Conservation (phyloP, 345 rosid species). For the Citrus medica region DNA sequence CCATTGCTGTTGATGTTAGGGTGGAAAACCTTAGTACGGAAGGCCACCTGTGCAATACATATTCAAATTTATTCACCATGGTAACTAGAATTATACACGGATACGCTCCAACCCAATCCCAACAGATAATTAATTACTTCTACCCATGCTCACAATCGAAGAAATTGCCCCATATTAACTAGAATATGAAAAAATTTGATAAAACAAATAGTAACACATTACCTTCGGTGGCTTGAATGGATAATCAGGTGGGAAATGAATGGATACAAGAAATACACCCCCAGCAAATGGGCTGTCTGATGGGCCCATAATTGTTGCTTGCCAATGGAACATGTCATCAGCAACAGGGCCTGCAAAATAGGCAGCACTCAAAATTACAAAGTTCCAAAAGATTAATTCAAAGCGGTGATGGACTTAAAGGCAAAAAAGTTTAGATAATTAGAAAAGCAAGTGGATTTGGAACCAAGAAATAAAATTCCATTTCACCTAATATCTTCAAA, state of each 20-base stretch:
- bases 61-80: neutral
- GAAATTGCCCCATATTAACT: neutral
- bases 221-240: conserved; percentile 87
- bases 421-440: neutral
- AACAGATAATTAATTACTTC: neutral
- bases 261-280: conserved; percentile 65
- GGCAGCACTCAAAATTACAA: neutral
- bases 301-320: conserved; percentile 84
- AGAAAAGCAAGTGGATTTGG: neutral
- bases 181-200: neutral
- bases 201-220: neutral
- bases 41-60: conserved; percentile 43
- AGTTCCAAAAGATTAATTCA: neutral
- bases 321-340: conserved; percentile 80
- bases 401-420: neutral
- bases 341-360: conserved; percentile 53
- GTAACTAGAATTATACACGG: neutral
- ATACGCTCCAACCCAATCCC: neutral
- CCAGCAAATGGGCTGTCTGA: conserved; percentile 67
- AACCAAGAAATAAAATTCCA: neutral
- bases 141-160: neutral
- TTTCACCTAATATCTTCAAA: neutral
- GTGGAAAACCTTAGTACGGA: conserved; percentile 67
- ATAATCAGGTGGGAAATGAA: conserved; percentile 80
- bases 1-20: conserved; percentile 74